Base-by-base conservation (phyloP, 2,329 filamentous ascomycete species). In the Pseudonectria foliicola region DNA sequence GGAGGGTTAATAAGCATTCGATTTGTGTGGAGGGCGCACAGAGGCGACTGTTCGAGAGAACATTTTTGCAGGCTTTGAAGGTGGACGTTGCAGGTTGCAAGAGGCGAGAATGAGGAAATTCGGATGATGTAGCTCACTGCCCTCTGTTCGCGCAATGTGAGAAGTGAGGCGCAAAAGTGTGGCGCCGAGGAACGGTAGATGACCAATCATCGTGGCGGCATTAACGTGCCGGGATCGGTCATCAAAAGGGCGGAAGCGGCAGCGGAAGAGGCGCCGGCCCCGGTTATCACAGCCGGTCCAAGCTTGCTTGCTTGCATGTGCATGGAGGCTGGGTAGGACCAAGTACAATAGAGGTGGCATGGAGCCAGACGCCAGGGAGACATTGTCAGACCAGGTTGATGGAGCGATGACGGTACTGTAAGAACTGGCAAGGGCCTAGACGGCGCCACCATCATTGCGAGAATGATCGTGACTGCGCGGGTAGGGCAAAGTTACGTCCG, bases 21-120 rank as follows among this genome's bases (percentile, higher is more conserved):
- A 31, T n/a, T 18, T 23, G 21, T 25, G 16, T 27, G 3, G 3
- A 18, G 2, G 1, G 2, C 45, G 21, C 38, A 53, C 50, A 24
- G 50, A 53, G 26, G 42, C 40, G 42, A 49, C 42, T 49, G 48
- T 49, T 53, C 48, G 48, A 23, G 50, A 38, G 39, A 53, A 53
- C 50, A 53, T 53, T 24, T n/a, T 35, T 53, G 27, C 34, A 10
- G 12, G 30, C 13, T 51, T 29, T 39, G 47, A 31, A n/a, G 13
- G 35, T 29, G 40, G 29, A 37, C 25, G 35, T 48, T 23, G 27
- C n/a, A 11, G 27, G 37, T 34, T 40, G 37, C 33, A 31, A 35
- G 29, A 29, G 26, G 24, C 26, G 18, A 26, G 21, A 31, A 35
- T 35, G 25, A 15, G 18, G 31, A 29, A 33, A 25, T 34, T 32